Evolutionary conservation across 116 monocot genomes (phyloP).

Genomic region (Trichopus zeylanicus): DNA sequence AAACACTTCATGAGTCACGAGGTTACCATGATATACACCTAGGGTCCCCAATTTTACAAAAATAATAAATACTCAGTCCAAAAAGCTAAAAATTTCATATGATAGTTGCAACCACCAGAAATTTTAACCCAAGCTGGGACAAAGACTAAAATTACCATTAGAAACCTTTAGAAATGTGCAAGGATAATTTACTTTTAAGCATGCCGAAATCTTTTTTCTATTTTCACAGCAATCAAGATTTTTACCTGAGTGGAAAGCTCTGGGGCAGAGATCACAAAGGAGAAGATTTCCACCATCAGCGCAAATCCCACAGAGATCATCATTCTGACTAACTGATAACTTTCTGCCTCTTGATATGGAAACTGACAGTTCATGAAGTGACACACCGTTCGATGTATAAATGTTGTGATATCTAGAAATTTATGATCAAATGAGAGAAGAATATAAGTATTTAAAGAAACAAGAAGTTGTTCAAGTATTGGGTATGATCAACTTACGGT

Average conservation of each 20-base stretch:
- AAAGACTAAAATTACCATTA: too few species aligned
- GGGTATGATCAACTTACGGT: constrained; percentile 52
- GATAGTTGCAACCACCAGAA: too few species aligned
- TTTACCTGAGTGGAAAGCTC: constrained; percentile 91
- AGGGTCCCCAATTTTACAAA: too few species aligned
- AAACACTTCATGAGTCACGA: too few species aligned
- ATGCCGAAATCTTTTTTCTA: neutral
- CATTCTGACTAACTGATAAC: constrained; percentile 49
- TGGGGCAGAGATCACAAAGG: constrained; percentile 88
- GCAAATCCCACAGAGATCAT: constrained; percentile 88
- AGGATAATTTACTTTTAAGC: too few species aligned
- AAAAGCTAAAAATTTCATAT: too few species aligned
- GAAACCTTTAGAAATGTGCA: too few species aligned
- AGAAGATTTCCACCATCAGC: constrained; percentile 86
- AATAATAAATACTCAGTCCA: too few species aligned
- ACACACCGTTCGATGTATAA: constrained; percentile 90
- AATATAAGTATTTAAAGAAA: neutral
- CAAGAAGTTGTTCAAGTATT: too few species aligned
- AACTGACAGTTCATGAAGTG: constrained; percentile 85
- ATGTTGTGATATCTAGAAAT: constrained; percentile 79
- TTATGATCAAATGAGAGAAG: neutral
- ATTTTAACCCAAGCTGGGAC: too few species aligned
- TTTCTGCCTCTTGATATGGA: constrained; percentile 55
- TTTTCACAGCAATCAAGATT: neutral
- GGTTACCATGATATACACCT: too few species aligned